A percentile compares a stretch with the other conserved stretches of the same genome.
Evolutionary conservation across 345 rosid species (phyloP).

Genomic region (Euphorbia pulcherrima): DNA sequence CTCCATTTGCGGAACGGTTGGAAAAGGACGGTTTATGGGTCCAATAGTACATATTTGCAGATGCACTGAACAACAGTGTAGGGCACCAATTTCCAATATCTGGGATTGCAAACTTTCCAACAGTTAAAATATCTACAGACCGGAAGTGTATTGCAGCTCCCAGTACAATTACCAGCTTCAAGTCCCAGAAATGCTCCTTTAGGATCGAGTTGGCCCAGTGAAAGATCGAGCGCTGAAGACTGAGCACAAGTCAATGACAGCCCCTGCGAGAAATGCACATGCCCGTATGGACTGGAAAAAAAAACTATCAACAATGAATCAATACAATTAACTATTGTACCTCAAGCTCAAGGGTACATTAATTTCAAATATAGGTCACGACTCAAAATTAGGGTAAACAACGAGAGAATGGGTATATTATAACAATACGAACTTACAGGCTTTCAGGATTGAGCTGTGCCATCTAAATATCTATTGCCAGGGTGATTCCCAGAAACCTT

Average conservation of each 20-base stretch:
- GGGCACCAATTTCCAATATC: conserved; percentile 37
- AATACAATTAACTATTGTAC: neutral
- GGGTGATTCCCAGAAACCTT: conserved; percentile 63
- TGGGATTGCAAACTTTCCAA: conserved; percentile 40
- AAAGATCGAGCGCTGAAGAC: conserved; percentile 35
- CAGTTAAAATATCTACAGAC: conserved; percentile 54
- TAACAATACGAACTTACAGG: conserved; percentile 33
- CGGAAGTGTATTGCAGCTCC: conserved; percentile 39
- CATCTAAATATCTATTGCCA: conserved; percentile 57
- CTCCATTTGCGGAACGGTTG: conserved; percentile 22
- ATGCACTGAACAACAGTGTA: conserved; percentile 32
- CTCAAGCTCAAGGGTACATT: too few relatives aligned
- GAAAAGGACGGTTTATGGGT: conserved; percentile 16
- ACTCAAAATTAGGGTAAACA: neutral
- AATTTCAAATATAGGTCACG: neutral
- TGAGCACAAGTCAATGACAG: conserved; percentile 34
- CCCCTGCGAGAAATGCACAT: conserved; percentile 34
- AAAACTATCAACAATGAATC: neutral
- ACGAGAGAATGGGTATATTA: neutral
- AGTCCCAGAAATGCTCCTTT: conserved; percentile 33
- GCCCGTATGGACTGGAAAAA: conserved; percentile 35
- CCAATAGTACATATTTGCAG: conserved; percentile 19
- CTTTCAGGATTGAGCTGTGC: conserved; percentile 13
- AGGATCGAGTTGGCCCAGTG: conserved; percentile 26
- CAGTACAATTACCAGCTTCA: conserved; percentile 31